Conservation (phyloP, 306 rosid species). For the Cucumis cinereus region DNA sequence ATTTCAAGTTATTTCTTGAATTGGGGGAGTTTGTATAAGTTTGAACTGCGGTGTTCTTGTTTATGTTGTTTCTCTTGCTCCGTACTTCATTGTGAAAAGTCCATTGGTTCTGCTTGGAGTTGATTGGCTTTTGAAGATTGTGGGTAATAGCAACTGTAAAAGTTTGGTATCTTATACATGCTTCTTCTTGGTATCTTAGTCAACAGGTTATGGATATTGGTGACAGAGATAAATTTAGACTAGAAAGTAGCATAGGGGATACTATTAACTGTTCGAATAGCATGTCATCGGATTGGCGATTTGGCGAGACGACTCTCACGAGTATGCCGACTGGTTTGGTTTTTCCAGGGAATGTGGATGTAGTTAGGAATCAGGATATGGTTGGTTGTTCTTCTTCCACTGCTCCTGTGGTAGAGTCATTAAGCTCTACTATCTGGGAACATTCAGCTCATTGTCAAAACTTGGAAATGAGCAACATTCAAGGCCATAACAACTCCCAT, state of each 20-base stretch:
- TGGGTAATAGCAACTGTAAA: constrained; percentile 6
- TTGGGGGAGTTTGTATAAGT: neutral
- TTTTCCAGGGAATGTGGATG: constrained; percentile 28
- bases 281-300: constrained; percentile 62
- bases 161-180: constrained; percentile 11
- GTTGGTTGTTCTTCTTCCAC: constrained; percentile 53
- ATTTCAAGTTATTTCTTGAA: neutral
- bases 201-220: constrained; percentile 50
- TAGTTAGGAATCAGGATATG: constrained; percentile 39
- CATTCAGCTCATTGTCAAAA: constrained; percentile 41
- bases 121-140: constrained; percentile 1
- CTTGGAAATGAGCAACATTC: constrained; percentile 50
- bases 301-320: constrained; percentile 37
- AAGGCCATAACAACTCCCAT: constrained; percentile 27
- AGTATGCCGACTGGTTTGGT: constrained; percentile 48
- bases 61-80: neutral
- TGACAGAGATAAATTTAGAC: constrained; percentile 51
- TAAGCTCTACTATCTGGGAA: constrained; percentile 58
- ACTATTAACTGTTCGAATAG: constrained; percentile 44
- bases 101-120: neutral
- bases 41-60: constrained; percentile 14
- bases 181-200: constrained; percentile 17
- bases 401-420: constrained; percentile 57
- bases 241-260: constrained; percentile 44
- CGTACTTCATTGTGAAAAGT: neutral